Percentiles rank a stretch among this genome's conserved stretches.
phyloP scores from a whole-genome alignment of 164 flowering plant species.

The Aristolochia fimbriata region DNA sequence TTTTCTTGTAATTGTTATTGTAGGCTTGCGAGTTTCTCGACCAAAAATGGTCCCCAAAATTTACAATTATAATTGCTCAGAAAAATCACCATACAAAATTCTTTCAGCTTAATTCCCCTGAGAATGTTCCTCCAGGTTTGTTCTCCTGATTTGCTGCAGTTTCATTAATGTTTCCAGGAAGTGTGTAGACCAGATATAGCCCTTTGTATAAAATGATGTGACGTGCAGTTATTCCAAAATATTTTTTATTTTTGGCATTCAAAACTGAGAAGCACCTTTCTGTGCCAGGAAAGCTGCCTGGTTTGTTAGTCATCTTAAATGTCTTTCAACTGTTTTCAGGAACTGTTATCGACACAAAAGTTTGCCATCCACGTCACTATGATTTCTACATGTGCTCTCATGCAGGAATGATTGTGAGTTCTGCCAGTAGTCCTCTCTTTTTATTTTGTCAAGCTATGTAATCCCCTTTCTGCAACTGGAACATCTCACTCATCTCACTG shows the following conservation, averaged over 20 bases:
- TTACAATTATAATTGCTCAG: constrained; percentile 69
- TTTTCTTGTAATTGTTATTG: too few relatives aligned
- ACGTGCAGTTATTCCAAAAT: background rate
- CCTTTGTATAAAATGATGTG: background rate
- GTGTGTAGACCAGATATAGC: background rate
- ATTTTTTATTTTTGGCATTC: background rate
- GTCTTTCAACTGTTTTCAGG: constrained; percentile 31
- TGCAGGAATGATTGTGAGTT: constrained; percentile 92
- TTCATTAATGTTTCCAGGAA: too few relatives aligned
- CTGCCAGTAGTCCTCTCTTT: background rate
- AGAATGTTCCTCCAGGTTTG: constrained; percentile 86
- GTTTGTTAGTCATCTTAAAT: background rate
- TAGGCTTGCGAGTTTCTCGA: constrained; percentile 85
- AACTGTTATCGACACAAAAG: constrained; percentile 61
- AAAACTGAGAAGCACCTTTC: too few relatives aligned
- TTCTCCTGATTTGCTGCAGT: background rate
- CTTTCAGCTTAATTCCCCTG: constrained; percentile 52
- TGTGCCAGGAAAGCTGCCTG: background rate
- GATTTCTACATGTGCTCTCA: constrained; percentile 93
- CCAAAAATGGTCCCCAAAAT: constrained; percentile 61
- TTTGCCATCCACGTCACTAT: constrained; percentile 69
- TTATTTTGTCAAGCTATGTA: background rate
- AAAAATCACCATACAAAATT: constrained; percentile 86
- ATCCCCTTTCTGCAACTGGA: constrained; percentile 4
- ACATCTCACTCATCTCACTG: too few relatives aligned